phyloP scores from a whole-genome alignment of 2,329 filamentous ascomycete species.

The Fusarium proliferatum region DNA sequence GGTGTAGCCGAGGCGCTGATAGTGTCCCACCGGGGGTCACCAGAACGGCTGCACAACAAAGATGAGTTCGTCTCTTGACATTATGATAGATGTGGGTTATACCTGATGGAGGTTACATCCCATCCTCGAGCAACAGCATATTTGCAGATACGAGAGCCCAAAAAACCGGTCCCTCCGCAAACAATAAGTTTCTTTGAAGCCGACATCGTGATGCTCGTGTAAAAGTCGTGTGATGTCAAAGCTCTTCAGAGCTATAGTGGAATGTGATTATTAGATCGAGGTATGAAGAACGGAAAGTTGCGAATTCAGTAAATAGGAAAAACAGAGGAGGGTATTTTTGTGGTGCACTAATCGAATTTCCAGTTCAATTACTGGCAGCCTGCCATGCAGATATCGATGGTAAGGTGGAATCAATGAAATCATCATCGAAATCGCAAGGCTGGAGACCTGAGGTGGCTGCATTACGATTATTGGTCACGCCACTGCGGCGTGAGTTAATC shows the following conservation, averaged over 20 bases:
- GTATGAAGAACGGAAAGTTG: neutral
- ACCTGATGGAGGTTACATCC: conserved; percentile 95
- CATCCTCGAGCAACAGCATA: conserved; percentile 86
- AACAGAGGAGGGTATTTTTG: neutral
- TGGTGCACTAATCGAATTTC: conserved; percentile 24
- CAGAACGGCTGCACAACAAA: conserved; percentile 76
- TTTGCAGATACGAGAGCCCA: conserved; percentile 91
- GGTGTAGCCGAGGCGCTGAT: conserved; percentile 77
- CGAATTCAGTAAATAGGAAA: neutral
- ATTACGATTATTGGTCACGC: conserved; percentile 20
- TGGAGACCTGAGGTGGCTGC: conserved; percentile 28
- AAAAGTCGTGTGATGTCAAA: conserved; percentile 38
- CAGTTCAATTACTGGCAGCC: neutral
- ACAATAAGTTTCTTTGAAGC: conserved; percentile 85
- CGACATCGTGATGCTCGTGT: conserved; percentile 56
- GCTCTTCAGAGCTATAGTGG: conserved; percentile 6
- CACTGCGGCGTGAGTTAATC: conserved; percentile 15
- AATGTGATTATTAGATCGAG: neutral
- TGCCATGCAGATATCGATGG: conserved; percentile 12
- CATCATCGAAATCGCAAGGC: conserved; percentile 41
- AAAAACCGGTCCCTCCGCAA: conserved; percentile 92
- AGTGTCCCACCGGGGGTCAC: conserved; percentile 85
- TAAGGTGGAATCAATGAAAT: conserved; percentile 43
- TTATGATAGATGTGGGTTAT: conserved; percentile 42
- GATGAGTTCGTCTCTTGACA: conserved; percentile 28